Percentiles rank a stretch among this genome's conserved stretches.
phyloP scores from a whole-genome alignment of 176 grass and related monocot genomes.

The Zoysia japonica region DNA sequence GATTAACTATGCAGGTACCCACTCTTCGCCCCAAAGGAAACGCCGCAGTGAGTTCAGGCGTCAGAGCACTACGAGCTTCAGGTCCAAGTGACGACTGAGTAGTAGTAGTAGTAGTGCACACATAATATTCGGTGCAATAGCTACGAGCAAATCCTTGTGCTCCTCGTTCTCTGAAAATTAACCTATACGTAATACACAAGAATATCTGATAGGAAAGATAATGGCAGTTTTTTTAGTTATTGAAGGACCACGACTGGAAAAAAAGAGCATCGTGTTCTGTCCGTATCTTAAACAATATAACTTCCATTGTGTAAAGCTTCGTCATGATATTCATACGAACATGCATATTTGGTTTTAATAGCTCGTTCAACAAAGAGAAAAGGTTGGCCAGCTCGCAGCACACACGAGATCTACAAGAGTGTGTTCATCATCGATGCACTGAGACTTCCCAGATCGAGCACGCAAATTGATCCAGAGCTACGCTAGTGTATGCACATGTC shows the following conservation, averaged over 20 bases:
- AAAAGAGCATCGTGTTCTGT: slow-evolving; percentile 30
- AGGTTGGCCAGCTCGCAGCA: slow-evolving; percentile 11
- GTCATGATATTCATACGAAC: slow-evolving; percentile 20
- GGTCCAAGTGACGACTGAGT: not conserved
- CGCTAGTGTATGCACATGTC: not conserved
- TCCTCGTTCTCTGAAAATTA: slow-evolving; percentile 25
- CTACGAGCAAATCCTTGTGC: slow-evolving; percentile 24
- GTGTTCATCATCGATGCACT: not conserved
- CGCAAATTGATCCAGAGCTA: slow-evolving; percentile 3
- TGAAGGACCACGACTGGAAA: slow-evolving; percentile 10
- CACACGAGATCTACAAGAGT: slow-evolving; percentile 1
- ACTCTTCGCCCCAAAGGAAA: not conserved
- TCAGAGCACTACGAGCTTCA: slow-evolving; percentile 13
- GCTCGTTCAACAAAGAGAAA: slow-evolving; percentile 22
- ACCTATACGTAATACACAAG: not conserved
- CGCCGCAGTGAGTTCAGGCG: not conserved
- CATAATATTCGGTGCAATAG: slow-evolving; percentile 1
- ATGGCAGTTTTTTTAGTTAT: slow-evolving; percentile 5
- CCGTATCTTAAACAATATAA: slow-evolving; percentile 48
- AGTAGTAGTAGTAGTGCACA: not conserved
- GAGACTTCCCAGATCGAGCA: slow-evolving; percentile 29
- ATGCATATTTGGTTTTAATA: slow-evolving; percentile 29
- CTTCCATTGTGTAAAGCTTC: slow-evolving; percentile 38
- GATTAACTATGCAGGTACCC: too few relatives aligned
- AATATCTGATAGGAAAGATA: slow-evolving; percentile 4